Evolutionary conservation across 345 rosid genomes (phyloP).

Genomic region (Combretum micranthum): DNA sequence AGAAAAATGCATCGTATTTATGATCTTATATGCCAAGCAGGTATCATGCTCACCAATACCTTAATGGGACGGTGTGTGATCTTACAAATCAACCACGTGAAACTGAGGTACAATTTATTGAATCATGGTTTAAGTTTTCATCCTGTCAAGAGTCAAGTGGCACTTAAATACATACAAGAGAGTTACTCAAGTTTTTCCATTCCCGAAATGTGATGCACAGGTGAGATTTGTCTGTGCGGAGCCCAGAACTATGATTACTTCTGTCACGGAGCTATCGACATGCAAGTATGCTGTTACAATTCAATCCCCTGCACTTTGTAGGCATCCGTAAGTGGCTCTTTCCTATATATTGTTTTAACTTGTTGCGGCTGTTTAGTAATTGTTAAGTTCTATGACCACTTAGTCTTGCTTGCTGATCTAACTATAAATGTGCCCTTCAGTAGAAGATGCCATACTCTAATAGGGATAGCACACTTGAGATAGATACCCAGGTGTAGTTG

Average conservation of each 20-base stretch:
- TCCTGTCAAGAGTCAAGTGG: too few relatives aligned
- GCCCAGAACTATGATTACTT: slow-evolving; percentile 82
- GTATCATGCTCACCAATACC: slow-evolving; percentile 82
- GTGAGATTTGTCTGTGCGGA: slow-evolving; percentile 96
- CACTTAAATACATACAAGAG: too few relatives aligned
- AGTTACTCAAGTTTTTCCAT: not conserved
- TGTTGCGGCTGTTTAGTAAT: not conserved
- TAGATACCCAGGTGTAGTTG: too few relatives aligned
- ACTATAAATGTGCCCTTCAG: too few relatives aligned
- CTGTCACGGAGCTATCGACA: slow-evolving; percentile 86
- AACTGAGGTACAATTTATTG: slow-evolving; percentile 54
- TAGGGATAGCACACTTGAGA: too few relatives aligned
- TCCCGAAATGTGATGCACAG: slow-evolving; percentile 29
- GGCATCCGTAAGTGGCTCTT: slow-evolving; percentile 65
- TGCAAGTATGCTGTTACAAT: slow-evolving; percentile 91
- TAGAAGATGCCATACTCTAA: too few relatives aligned
- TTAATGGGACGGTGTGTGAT: slow-evolving; percentile 86
- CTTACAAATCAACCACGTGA: slow-evolving; percentile 83
- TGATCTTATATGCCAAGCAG: slow-evolving; percentile 23
- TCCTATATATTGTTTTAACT: not conserved
- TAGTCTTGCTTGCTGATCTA: too few relatives aligned
- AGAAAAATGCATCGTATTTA: not conserved
- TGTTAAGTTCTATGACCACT: too few relatives aligned
- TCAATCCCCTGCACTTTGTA: slow-evolving; percentile 81
- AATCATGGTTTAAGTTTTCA: too few relatives aligned